Percentiles rank a stretch among this genome's conserved stretches.
Evolutionary conservation across 2,329 filamentous ascomycete genomes (phyloP).

Genomic region (Xylaria digitata): DNA sequence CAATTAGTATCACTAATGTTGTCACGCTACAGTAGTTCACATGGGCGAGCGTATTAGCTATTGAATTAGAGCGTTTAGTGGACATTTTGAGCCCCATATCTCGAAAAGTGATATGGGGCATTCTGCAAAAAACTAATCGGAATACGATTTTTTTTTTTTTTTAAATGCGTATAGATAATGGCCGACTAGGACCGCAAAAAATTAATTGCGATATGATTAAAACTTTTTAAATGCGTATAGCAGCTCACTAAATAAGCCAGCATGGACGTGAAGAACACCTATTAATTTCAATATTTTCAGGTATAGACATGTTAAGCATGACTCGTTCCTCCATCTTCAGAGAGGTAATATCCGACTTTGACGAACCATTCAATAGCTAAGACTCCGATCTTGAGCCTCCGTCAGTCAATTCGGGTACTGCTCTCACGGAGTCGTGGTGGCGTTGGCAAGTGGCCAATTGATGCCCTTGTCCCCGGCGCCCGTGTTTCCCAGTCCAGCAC

Average conservation of each 20-base stretch:
- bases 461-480: slow-evolving; percentile 56
- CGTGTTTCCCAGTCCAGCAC: slow-evolving; percentile 54
- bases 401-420: neutral
- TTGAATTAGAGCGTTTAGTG: no score
- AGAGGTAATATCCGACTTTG: neutral
- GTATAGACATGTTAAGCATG: neutral
- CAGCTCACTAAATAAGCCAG: neutral
- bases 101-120: no score
- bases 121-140: no score
- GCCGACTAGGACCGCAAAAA: no score
- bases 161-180: no score
- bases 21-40: no score
- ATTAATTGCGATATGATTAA: no score
- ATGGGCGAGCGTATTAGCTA: no score
- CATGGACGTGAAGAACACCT: neutral
- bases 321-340: neutral
- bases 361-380: neutral
- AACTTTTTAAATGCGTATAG: neutral
- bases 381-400: no score
- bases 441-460: slow-evolving; percentile 54
- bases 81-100: no score
- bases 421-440: slow-evolving; percentile 37
- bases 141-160: no score
- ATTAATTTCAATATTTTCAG: slow-evolving; percentile 5
- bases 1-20: no score